Evolutionary conservation across 1,284 basidiomycete species (phyloP), one percentile per base, ranked within the genome.

Genomic region (Boletus nobilissimus): DNA sequence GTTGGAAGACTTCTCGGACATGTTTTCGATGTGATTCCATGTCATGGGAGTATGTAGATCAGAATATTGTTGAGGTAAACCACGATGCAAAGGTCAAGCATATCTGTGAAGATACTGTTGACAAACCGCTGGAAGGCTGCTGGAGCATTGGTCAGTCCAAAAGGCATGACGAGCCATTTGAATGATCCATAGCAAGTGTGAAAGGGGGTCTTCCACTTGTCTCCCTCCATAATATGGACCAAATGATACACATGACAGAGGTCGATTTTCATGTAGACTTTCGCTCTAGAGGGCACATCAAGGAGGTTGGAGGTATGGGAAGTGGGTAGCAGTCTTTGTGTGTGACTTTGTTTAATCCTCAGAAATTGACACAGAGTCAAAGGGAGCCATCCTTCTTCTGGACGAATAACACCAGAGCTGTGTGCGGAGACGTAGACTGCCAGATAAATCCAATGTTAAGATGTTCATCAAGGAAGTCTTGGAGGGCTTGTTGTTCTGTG

Each of bases 21-120:
- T 51, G 13, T 22, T 69, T 69, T 6, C n/a, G 11, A 18, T 63
- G 36, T 26, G 24, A 63, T 13, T 5, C 19, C 16, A 36, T 22
- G 34, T 62, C 24, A 5, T 34, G 5, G 46, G 46, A 74, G 38
- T 32, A n/a, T n/a, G n/a, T n/a, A 64, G 14, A 74, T 54, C 18
- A 64, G 67, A 18, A 74, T 74, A n/a, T 74, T 19, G 13, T 74
- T 22, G 4, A 74, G 38, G 24, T 74, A 74, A 38, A 74, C 32
- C 16, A 74, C 29, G 2, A 70, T 29, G 26, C 3, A 54, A 13
- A 74, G 11, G n/a, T 74, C 73, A 3, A 74, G 32, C 10, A 73
- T 39, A 46, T 73, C 40, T 8, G 64, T 16, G 26, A 69, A 69
- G 6, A 65, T 65, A 13, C 10, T n/a, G 65, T 66, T 66, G 40